A percentile compares a stretch with the other conserved stretches of the same genome.
phyloP scores from a whole-genome alignment of 331 rosid genomes.

The Quercus tomentella region DNA sequence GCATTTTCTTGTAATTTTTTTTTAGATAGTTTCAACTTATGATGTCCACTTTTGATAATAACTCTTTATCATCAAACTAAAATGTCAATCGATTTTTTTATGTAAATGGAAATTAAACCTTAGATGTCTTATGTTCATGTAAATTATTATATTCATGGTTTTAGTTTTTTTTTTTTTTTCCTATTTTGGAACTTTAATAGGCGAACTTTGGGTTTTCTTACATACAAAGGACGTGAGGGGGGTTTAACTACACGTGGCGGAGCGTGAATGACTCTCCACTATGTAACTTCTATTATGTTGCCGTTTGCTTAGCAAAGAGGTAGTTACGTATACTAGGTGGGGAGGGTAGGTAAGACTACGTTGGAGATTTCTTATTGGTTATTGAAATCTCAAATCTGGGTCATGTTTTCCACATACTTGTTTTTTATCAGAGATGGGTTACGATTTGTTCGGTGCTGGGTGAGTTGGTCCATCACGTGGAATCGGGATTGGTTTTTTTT shows the following conservation, averaged over 20 bases:
- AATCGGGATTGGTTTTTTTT: background rate
- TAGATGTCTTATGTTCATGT: no score
- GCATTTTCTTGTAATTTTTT: no score
- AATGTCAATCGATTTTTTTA: no score
- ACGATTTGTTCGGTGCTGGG: background rate
- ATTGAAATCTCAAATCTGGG: background rate
- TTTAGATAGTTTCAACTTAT: no score
- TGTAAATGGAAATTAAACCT: no score
- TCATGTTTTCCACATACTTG: background rate
- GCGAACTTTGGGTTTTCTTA: background rate
- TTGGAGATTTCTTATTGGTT: background rate
- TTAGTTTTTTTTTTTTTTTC: background rate
- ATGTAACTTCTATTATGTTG: background rate
- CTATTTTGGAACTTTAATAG: background rate
- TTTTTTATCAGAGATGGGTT: background rate
- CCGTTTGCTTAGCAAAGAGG: constrained; percentile 20
- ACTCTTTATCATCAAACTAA: rapidly evolving
- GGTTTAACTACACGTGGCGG: constrained; percentile 18
- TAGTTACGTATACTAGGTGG: constrained; percentile 2
- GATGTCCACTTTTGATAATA: no score
- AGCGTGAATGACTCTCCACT: background rate
- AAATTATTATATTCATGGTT: background rate
- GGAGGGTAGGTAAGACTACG: background rate
- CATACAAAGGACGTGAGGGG: background rate
- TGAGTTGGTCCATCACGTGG: background rate